Evolutionary conservation across 2,329 filamentous ascomycete genomes (phyloP), one percentile per base, ranked within the genome.

Genomic region (Aspergillus sp.): DNA sequence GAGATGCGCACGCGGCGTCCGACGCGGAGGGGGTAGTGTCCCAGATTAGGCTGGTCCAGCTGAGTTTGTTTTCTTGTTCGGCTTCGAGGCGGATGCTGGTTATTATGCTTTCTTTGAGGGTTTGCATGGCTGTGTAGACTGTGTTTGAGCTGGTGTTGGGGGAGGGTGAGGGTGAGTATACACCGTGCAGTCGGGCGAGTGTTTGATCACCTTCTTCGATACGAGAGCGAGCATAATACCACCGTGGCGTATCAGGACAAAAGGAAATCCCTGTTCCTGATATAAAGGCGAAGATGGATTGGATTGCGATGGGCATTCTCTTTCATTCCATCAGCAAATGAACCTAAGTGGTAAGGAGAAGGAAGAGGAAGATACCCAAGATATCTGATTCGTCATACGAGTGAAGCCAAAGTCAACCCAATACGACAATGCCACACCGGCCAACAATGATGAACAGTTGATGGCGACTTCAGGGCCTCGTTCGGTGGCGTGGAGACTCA

Each of bases 1-100:
- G 62, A 62, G 5, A 66, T 68, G 5, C 66, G 54, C 8, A 68
- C 54, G 6, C 66, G 61, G 6, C 62, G 56, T n/a, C 64, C 65
- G 9, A 61, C 61, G 44, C 60, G 53, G 2, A 67, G 51, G 34
- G 65, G 60, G 56, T 62, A 39, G 52, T 59, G 46, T 70, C 65
- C 67, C 65, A 69, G 47, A 34, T 6, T 7, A 34, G 33, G 13
- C n/a, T 12, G 6, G 13, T 10, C n/a, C n/a, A 9, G 7, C 6
- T 34, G 11, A 34, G n/a, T 12, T 12, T 9, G 7, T 34, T 34
- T 7, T 9, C n/a, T 12, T 34, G 33, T 7, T 9, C n/a, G n/a
- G 7, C 33, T 12, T 34, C 33, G 33, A n/a, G 27, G 35, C 30
- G 31, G 39, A 45, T 5, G 46, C 19, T 19, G 19, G 19, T 19